Percentiles rank a stretch among this genome's conserved stretches.
Conservation (phyloP, 2,329 filamentous ascomycete genomes). For the Alternaria tenuissima region DNA sequence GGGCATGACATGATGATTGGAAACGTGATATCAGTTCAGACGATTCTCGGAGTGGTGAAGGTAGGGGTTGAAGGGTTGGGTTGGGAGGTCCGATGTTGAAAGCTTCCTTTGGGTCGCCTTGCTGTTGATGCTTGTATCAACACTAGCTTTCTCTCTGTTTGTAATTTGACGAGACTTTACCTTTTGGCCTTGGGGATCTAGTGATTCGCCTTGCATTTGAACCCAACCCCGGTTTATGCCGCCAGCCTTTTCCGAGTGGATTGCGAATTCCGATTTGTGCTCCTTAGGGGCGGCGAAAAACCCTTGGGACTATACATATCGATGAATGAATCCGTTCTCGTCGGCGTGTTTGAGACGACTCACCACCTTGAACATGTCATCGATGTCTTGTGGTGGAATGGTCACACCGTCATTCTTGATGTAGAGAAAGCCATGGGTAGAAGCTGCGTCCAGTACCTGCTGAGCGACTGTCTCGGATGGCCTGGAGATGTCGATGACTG, state of each 20-base stretch:
- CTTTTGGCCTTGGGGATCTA: slow-evolving; percentile 84
- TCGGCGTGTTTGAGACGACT: slow-evolving; percentile 14
- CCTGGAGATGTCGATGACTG: slow-evolving; percentile 81
- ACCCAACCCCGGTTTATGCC: slow-evolving; percentile 86
- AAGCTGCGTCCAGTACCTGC: slow-evolving; percentile 78
- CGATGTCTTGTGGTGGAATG: slow-evolving; percentile 71
- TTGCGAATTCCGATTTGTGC: slow-evolving; percentile 78
- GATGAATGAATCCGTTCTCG: slow-evolving; percentile 1
- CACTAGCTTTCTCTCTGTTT: neutral
- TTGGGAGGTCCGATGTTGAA: slow-evolving; percentile 90
- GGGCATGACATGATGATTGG: slow-evolving; percentile 71
- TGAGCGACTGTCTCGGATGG: slow-evolving; percentile 68
- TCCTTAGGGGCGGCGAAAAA: slow-evolving; percentile 76
- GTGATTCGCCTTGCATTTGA: slow-evolving; percentile 83
- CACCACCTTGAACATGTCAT: slow-evolving; percentile 78
- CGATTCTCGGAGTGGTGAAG: slow-evolving; percentile 67
- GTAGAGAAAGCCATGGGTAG: slow-evolving; percentile 88
- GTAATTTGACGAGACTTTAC: slow-evolving; percentile 53
- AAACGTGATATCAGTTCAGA: slow-evolving; percentile 72
- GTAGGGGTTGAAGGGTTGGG: slow-evolving; percentile 74
- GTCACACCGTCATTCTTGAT: slow-evolving; percentile 77
- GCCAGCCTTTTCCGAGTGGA: slow-evolving; percentile 65
- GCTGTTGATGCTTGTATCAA: slow-evolving; percentile 54
- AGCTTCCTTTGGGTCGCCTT: slow-evolving; percentile 80
- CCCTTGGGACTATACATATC: slow-evolving; percentile 64